Evolutionary conservation across 306 rosid genomes (phyloP), one percentile per base, ranked within the genome.

Genomic region (Casuarina equisetifolia): DNA sequence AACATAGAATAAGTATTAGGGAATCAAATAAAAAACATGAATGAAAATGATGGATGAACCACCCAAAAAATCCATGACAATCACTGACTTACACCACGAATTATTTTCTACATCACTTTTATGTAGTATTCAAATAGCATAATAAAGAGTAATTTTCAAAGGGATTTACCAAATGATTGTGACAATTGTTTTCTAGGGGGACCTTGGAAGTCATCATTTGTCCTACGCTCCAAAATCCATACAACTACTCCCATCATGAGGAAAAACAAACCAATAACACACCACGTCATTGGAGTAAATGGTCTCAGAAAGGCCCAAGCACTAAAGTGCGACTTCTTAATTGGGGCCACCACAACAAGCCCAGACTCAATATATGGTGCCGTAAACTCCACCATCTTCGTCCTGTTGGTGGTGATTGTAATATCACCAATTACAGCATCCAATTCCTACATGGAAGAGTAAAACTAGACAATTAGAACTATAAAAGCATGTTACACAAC

Each of bases 151-250:
- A 25, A 25, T 25, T 25, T 25, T 25, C 32, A 25, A 25, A 25
- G 0, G 32, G 32, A 25, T 25, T 25, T 25, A 25, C 32, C 32
- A 25, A 25, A 25, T 25, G 32, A 25, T 25, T 25, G 32, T 25
- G 32, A 25, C 32, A 25, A 25, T 25, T 25, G 32, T 25, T 25
- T 25, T 25, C 32, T 25, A 25, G 98, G 97, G 81, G 95, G 97
- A 61, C 98, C 98, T 7, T 97, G 89, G 38, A 95, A 95, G 0
- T 90, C 95, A 78, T 90, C 97, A 58, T 95, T 95, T 76, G 73
- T 82, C 79, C 96, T 87, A 77, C 93, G 96, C 89, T 95, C 99
- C 85, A 95, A 85, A 78, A 92, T 84, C 99, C 99, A 95, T 79
- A 95, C 86, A 78, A 86, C 97, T 40, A 89, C 88, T 82, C 99